Percentiles rank a stretch among this genome's conserved stretches.
phyloP scores from a whole-genome alignment of 805 yeast species.

The Nakazawaea ambrosiae region DNA sequence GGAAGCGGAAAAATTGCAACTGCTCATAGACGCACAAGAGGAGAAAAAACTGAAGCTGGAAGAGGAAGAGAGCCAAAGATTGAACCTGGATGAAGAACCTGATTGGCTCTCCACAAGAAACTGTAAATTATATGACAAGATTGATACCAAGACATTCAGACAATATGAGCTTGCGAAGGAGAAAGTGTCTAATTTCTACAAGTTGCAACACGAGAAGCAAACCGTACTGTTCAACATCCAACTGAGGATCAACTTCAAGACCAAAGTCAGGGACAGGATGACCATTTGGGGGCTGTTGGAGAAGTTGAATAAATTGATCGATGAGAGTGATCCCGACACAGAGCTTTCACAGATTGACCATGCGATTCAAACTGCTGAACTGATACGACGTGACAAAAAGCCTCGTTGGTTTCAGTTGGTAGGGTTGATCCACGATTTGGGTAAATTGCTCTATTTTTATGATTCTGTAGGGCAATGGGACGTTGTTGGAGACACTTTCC shows the following conservation, averaged over 20 bases:
- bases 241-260: constrained; percentile 64
- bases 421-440: constrained; percentile 66
- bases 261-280: constrained; percentile 60
- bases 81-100: neutral
- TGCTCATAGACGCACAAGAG: constrained; percentile 4
- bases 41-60: constrained; percentile 2
- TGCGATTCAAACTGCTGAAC: constrained; percentile 71
- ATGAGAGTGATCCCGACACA: constrained; percentile 72
- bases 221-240: constrained; percentile 69
- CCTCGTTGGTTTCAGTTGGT: constrained; percentile 76
- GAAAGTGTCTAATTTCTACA: constrained; percentile 58
- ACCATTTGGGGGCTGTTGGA: constrained; percentile 67
- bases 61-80: neutral
- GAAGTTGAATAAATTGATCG: constrained; percentile 53
- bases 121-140: constrained; percentile 16
- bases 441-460: constrained; percentile 60
- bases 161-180: constrained; percentile 66
- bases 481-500: constrained; percentile 74
- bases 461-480: constrained; percentile 77
- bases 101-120: constrained; percentile 15
- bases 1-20: constrained; percentile 7
- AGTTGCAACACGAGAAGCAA: constrained; percentile 62
- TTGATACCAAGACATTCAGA: constrained; percentile 38
- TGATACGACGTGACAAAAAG: constrained; percentile 56
- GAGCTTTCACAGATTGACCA: constrained; percentile 70